Percentiles rank a stretch among this genome's conserved stretches.
Evolutionary conservation across 768 basidiomycete species (phyloP).

Genomic region (Trametes cinnabarina): DNA sequence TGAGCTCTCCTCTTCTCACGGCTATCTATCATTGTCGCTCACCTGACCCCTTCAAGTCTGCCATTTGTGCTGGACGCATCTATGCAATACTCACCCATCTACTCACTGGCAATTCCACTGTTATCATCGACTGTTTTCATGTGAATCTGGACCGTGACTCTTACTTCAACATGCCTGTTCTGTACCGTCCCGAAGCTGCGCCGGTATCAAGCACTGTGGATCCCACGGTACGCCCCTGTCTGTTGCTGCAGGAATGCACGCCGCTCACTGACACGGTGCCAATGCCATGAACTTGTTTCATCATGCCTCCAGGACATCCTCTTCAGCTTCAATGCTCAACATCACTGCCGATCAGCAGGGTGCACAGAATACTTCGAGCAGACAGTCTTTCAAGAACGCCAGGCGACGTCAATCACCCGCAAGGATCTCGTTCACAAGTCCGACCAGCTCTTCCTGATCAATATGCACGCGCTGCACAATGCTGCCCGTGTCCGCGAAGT

Average conservation of each 20-base stretch:
- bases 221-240: not conserved
- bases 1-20: not conserved
- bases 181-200: not conserved
- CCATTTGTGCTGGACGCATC: not conserved
- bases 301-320: constrained; percentile 14
- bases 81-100: not conserved
- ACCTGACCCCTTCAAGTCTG: not conserved
- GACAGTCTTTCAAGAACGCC: constrained; percentile 23
- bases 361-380: constrained; percentile 15
- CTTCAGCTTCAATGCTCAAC: constrained; percentile 27
- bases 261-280: not conserved
- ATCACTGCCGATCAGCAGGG: constrained; percentile 21
- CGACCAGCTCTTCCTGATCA: constrained; percentile 26
- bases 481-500: constrained; percentile 25
- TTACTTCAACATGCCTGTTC: constrained; percentile 8
- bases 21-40: too few species aligned
- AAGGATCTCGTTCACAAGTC: constrained; percentile 20
- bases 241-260: not conserved
- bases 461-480: constrained; percentile 33
- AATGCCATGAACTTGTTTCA: not conserved
- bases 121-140: not conserved
- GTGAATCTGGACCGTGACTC: not conserved
- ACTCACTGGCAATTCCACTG: not conserved
- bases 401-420: constrained; percentile 12
- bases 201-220: not conserved